Evolutionary conservation across 2,329 filamentous ascomycete genomes (phyloP).

Genomic region (Hyphodiscus sp.): DNA sequence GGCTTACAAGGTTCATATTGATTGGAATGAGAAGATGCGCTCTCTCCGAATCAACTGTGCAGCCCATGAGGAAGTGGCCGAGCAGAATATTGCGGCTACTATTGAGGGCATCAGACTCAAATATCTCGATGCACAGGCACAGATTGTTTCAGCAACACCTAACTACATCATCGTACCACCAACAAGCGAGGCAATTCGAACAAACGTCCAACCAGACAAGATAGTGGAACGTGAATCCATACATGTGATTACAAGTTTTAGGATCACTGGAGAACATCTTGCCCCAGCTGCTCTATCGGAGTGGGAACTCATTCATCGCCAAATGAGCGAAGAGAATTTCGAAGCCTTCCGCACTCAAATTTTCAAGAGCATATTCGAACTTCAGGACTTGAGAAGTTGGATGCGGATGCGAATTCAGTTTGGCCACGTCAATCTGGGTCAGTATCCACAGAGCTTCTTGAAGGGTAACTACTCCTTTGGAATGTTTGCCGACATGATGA

Average conservation of each 20-base stretch:
- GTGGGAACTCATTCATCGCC: slow-evolving; percentile 14
- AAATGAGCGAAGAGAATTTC: slow-evolving; percentile 8
- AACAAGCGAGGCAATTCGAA: slow-evolving; percentile 10
- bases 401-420: slow-evolving; percentile 30
- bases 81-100: slow-evolving; percentile 6
- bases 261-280: slow-evolving; percentile 15
- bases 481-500: slow-evolving; percentile 25
- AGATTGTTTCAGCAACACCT: slow-evolving; percentile 14
- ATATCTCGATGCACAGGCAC: slow-evolving; percentile 16
- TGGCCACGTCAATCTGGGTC: slow-evolving; percentile 21
- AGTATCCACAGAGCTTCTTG: slow-evolving; percentile 17
- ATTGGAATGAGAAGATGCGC: slow-evolving; percentile 7
- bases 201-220: slow-evolving; percentile 4
- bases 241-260: slow-evolving; percentile 2
- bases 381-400: slow-evolving; percentile 21
- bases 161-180: slow-evolving; percentile 24
- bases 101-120: slow-evolving; percentile 20
- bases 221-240: not conserved
- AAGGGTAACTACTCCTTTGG: slow-evolving; percentile 12
- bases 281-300: slow-evolving; percentile 3
- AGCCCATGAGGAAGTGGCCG: not conserved
- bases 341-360: slow-evolving; percentile 18
- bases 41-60: slow-evolving; percentile 9
- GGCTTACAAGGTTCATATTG: slow-evolving; percentile 16
- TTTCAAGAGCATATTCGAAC: slow-evolving; percentile 11